phyloP scores from a whole-genome alignment of 495 filamentous ascomycete species.

The Penicillium bialowiezense region DNA sequence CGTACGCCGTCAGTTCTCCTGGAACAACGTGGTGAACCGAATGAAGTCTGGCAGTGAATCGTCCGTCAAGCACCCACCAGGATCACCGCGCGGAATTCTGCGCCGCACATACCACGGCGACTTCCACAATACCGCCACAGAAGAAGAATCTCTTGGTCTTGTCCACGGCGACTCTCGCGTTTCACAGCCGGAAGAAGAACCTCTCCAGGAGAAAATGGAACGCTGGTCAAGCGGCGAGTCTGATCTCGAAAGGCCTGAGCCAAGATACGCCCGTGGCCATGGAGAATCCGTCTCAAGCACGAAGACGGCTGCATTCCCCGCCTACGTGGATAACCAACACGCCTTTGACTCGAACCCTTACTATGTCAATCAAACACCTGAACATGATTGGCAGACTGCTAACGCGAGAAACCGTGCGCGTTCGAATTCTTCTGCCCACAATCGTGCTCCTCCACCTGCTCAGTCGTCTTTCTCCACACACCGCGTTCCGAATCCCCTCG shows the following conservation, averaged over 20 bases:
- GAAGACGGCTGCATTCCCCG: slow-evolving; percentile 32
- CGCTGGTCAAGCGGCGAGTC: slow-evolving; percentile 32
- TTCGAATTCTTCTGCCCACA: slow-evolving; percentile 20
- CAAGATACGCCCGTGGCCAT: slow-evolving; percentile 23
- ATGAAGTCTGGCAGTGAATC: slow-evolving; percentile 35
- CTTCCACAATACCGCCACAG: slow-evolving; percentile 57
- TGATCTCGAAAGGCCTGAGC: slow-evolving; percentile 16
- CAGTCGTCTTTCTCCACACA: slow-evolving; percentile 29
- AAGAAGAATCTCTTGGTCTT: slow-evolving; percentile 85
- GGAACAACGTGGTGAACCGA: slow-evolving; percentile 73
- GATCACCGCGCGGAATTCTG: slow-evolving; percentile 35
- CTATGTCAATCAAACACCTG: slow-evolving; percentile 16
- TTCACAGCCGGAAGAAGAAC: slow-evolving; percentile 20
- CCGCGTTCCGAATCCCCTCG: slow-evolving; percentile 28
- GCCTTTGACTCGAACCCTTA: slow-evolving; percentile 20
- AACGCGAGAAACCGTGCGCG: slow-evolving; percentile 14
- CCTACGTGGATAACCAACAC: slow-evolving; percentile 33
- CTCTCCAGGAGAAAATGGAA: slow-evolving; percentile 31
- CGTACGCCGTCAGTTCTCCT: slow-evolving; percentile 81
- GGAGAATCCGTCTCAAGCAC: slow-evolving; percentile 28
- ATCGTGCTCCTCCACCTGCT: slow-evolving; percentile 20
- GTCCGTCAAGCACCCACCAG: slow-evolving; percentile 23
- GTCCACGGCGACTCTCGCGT: slow-evolving; percentile 66
- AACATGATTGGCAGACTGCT: slow-evolving; percentile 10
- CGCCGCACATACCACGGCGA: slow-evolving; percentile 41